These are phyloP conservation scores for Hypocrella siamensis DNA, from an alignment of 2,329 filamentous ascomycete species.

Conservation along the genomic window DNA sequence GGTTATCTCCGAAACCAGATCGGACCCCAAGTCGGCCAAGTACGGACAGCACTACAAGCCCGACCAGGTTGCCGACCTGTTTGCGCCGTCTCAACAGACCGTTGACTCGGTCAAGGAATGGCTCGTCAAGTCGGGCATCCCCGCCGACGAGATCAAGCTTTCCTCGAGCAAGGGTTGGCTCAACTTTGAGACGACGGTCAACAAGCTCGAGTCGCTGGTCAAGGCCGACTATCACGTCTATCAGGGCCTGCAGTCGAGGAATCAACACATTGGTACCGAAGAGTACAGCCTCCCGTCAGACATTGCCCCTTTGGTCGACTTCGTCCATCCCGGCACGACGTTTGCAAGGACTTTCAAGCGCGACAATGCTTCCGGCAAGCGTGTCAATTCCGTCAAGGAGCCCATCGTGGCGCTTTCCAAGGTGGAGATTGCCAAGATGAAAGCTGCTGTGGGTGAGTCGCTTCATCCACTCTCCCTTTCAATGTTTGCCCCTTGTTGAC, in stretches of 20 bases:
- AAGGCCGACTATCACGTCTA: slow-evolving; percentile 37
- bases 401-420: background rate
- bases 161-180: slow-evolving; percentile 37
- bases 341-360: slow-evolving; percentile 1
- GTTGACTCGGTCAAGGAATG: slow-evolving; percentile 35
- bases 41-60: slow-evolving; percentile 32
- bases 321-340: slow-evolving; percentile 22
- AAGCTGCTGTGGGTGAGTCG: background rate
- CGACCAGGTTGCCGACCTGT: slow-evolving; percentile 25
- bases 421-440: background rate
- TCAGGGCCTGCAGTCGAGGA: slow-evolving; percentile 18
- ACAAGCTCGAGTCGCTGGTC: slow-evolving; percentile 36
- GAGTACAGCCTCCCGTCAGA: slow-evolving; percentile 23
- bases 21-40: slow-evolving; percentile 25
- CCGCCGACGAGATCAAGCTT: slow-evolving; percentile 27
- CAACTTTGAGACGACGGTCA: slow-evolving; percentile 35
- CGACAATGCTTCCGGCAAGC: background rate
- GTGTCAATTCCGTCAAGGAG: background rate
- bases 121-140: slow-evolving; percentile 36
- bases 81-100: slow-evolving; percentile 25
- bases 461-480: too few species aligned
- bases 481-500: too few species aligned
- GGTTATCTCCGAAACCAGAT: slow-evolving; percentile 3
- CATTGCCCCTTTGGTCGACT: slow-evolving; percentile 21
- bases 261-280: slow-evolving; percentile 23